Conservation (phyloP, 1,139 yeast genomes). For the Nakaseomyces kungkrabaensis region DNA sequence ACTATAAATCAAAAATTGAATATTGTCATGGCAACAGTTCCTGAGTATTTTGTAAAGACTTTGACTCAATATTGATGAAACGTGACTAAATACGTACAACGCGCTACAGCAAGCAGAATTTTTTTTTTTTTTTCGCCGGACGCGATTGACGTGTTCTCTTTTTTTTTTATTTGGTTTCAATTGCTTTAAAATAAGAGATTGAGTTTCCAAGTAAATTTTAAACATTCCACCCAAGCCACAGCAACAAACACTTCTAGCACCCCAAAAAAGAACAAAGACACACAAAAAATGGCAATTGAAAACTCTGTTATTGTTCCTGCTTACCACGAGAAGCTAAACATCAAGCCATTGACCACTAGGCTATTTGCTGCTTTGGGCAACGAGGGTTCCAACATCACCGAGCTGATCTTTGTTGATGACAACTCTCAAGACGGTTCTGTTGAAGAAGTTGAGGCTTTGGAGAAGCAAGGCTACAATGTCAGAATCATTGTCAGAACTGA, state of each 20-base stretch:
- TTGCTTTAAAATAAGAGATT: too few relatives aligned
- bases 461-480: conserved; percentile 37
- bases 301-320: conserved; percentile 39
- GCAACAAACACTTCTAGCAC: too few relatives aligned
- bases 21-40: too few relatives aligned
- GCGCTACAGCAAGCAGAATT: background rate
- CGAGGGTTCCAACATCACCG: conserved; percentile 32
- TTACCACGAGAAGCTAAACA: conserved; percentile 37
- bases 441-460: conserved; percentile 36
- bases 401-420: conserved; percentile 39
- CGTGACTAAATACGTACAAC: background rate
- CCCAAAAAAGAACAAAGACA: background rate
- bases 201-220: too few relatives aligned
- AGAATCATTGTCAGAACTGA: conserved; percentile 37
- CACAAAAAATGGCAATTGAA: conserved; percentile 28
- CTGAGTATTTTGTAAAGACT: too few relatives aligned
- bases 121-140: too few relatives aligned
- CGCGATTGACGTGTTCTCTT: background rate
- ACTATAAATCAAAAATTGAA: too few relatives aligned
- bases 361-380: conserved; percentile 38
- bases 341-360: conserved; percentile 37
- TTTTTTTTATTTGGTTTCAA: background rate
- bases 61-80: background rate
- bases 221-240: too few relatives aligned
- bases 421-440: conserved; percentile 41